These are phyloP conservation scores for Russula virescens DNA, from an alignment of 768 basidiomycete species.

Conservation along the genomic window DNA sequence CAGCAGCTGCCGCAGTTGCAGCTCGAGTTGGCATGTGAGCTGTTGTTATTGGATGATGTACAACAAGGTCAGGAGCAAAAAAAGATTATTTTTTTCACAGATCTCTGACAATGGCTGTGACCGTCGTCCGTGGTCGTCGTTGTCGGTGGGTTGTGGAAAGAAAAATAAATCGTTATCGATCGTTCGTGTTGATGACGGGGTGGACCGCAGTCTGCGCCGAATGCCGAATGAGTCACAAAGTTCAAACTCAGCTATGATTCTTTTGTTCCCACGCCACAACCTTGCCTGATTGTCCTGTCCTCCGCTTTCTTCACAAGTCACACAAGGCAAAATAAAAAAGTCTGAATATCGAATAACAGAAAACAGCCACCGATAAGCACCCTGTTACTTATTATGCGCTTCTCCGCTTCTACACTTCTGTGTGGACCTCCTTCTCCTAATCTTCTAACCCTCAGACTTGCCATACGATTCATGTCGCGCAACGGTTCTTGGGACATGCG, in stretches of 20 bases:
- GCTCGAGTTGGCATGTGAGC: conserved; percentile 18
- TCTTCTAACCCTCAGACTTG: background rate
- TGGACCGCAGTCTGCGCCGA: background rate
- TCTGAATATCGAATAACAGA: background rate
- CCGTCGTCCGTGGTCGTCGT: background rate
- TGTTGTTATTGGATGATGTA: background rate
- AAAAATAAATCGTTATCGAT: conserved; percentile 15
- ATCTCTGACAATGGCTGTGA: background rate
- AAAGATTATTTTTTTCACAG: background rate
- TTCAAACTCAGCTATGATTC: conserved; percentile 8
- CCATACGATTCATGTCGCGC: background rate
- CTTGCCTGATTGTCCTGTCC: background rate
- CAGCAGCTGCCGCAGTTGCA: conserved; percentile 3
- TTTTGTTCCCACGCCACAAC: conserved; percentile 15
- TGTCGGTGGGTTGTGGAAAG: background rate
- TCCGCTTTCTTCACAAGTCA: background rate
- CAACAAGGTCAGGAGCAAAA: background rate
- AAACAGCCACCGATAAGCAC: background rate
- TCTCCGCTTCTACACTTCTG: background rate
- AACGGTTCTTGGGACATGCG: background rate
- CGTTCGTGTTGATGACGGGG: background rate
- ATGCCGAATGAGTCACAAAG: background rate
- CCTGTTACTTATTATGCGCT: too few relatives aligned
- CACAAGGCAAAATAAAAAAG: background rate
- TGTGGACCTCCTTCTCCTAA: background rate